A percentile compares a stretch with the other conserved stretches of the same genome.
These are phyloP conservation scores for Oenanthe javanica DNA, from an alignment of 140 eudicot species.

Conservation along the genomic window DNA sequence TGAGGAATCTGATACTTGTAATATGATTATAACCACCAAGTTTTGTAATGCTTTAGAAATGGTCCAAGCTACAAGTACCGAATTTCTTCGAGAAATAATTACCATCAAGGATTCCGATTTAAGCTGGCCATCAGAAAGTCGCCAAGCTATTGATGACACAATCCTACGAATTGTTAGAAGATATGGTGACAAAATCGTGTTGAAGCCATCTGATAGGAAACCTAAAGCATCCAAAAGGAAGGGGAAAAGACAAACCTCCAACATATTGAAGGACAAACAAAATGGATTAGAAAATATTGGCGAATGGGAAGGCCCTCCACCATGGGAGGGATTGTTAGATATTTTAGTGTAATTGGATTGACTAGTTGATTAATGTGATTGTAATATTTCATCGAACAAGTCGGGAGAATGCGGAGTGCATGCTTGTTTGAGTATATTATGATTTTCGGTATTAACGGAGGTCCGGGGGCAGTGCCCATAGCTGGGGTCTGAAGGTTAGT, in stretches of 20 bases:
- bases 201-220: constrained; percentile 61
- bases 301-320: constrained; percentile 90
- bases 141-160: constrained; percentile 33
- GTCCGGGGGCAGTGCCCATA: too few relatives aligned
- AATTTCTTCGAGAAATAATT: constrained; percentile 15
- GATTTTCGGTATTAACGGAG: too few relatives aligned
- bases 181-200: constrained; percentile 59
- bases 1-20: constrained; percentile 32
- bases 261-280: constrained; percentile 18
- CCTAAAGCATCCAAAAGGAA: constrained; percentile 70
- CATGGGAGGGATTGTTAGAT: constrained; percentile 38
- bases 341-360: too few relatives aligned
- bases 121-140: constrained; percentile 18
- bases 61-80: constrained; percentile 25
- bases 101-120: constrained; percentile 21
- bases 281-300: constrained; percentile 31
- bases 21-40: constrained; percentile 35
- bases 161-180: constrained; percentile 52
- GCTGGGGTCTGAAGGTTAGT: too few relatives aligned
- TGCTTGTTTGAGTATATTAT: too few relatives aligned
- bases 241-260: constrained; percentile 42
- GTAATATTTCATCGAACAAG: too few relatives aligned
- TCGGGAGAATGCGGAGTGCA: too few relatives aligned
- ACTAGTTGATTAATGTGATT: too few relatives aligned
- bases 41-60: constrained; percentile 55